These are phyloP conservation scores for Hemerocallis citrina DNA, from an alignment of 106 monocot species.

Conservation along the genomic window DNA sequence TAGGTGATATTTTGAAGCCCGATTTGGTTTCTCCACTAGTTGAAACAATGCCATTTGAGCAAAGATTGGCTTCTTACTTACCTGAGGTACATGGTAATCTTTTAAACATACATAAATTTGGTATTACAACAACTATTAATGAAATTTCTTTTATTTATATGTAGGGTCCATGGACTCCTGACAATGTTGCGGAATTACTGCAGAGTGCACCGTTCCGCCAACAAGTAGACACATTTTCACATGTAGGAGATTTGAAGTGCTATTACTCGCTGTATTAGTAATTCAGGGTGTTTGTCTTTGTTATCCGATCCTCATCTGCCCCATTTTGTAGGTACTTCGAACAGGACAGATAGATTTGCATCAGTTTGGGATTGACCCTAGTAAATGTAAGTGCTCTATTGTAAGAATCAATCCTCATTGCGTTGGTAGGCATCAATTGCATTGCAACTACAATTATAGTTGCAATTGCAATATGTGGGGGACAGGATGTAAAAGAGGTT, in stretches of 20 bases:
- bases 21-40: slow-evolving; percentile 75
- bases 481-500: too few species aligned
- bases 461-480: too few species aligned
- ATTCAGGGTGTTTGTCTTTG: background rate
- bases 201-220: slow-evolving; percentile 96
- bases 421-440: too few species aligned
- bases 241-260: slow-evolving; percentile 38
- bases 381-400: slow-evolving; percentile 61
- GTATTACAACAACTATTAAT: background rate
- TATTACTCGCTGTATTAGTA: background rate
- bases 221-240: slow-evolving; percentile 88
- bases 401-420: background rate
- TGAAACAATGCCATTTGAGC: slow-evolving; percentile 61
- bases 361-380: slow-evolving; percentile 91
- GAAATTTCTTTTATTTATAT: background rate
- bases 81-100: slow-evolving; percentile 56
- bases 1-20: slow-evolving; percentile 90
- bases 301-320: background rate
- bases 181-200: slow-evolving; percentile 60
- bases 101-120: background rate
- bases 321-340: slow-evolving; percentile 63
- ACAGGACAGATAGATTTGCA: slow-evolving; percentile 83
- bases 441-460: too few species aligned
- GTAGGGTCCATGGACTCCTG: slow-evolving; percentile 65
- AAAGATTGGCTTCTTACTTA: slow-evolving; percentile 58